Base-by-base conservation (phyloP, 2,329 filamentous ascomycete species). In the Thyridium curvatum region DNA sequence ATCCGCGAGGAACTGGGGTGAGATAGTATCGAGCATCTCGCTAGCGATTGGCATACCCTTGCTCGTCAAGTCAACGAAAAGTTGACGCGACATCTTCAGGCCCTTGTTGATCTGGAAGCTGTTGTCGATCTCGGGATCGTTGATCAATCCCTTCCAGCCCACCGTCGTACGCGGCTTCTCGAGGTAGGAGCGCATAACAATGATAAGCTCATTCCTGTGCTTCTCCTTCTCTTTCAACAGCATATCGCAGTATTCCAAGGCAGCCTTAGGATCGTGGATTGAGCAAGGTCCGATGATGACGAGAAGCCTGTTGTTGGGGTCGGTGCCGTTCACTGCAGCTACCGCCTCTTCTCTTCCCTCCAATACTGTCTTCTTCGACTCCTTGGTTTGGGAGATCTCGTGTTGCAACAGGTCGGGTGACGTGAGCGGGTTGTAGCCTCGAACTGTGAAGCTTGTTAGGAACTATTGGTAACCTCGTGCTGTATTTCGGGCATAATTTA, bases 51-150 rank as follows among this genome's bases (percentile, higher is more conserved):
- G 93, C 77, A 98, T 89, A 52, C 93, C 93, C 47, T 74, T 72
- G 45, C 72, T 72, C 29, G 91, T 98, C 45, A 98, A 73, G 58
- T 97, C 90, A 53, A 84, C 80, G 71, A 96, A 98, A 58, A 98
- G 76, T 68, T 95, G 84, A 53, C 93, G 79, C n/a, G 86, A 91
- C 41, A 95, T 81, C 21, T 88, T 81, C 41, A 98, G 77, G 38
- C 93, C 93, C 75, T 97, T 97, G 80, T 98, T 98, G 73, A 98
- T 98, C 70, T 95, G 80, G 83, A 86, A 98, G 58, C 84, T 93
- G 62, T 93, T 84, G 64, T 98, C 88, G 61, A 98, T 95, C 56
- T 97, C 90, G 3, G 93, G 93, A 64, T 98, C 93, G 67, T 98
- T 98, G 75, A 98, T 96, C 62, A 98, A 74, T 38, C 93, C 93